Percentiles rank a stretch among this genome's conserved stretches.
phyloP scores from a whole-genome alignment of 768 basidiomycete genomes.

The Phaeolepiota aurea region DNA sequence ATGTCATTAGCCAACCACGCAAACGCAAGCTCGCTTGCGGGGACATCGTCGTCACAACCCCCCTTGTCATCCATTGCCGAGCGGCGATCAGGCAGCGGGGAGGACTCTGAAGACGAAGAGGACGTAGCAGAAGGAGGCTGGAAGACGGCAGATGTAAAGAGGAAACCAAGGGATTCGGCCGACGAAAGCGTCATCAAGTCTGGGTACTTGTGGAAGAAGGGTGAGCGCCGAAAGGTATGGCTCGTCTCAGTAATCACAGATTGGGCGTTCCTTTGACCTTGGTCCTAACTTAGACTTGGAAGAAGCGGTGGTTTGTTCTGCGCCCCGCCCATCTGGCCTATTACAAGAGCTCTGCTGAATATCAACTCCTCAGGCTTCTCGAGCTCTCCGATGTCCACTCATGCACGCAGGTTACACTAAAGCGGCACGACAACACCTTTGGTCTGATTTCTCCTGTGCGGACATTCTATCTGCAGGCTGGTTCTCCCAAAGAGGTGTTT shows the following conservation, averaged over 20 bases:
- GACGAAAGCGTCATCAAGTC: slow-evolving; percentile 77
- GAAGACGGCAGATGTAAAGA: slow-evolving; percentile 41
- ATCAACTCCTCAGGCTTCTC: slow-evolving; percentile 82
- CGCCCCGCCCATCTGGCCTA: slow-evolving; percentile 89
- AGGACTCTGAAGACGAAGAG: slow-evolving; percentile 73
- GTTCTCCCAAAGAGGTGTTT: slow-evolving; percentile 59
- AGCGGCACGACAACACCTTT: slow-evolving; percentile 84
- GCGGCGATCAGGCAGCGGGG: slow-evolving; percentile 58
- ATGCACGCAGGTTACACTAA: slow-evolving; percentile 79
- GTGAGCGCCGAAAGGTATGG: slow-evolving; percentile 88
- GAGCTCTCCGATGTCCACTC: slow-evolving; percentile 86
- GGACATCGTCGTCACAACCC: slow-evolving; percentile 30
- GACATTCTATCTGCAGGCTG: slow-evolving; percentile 88
- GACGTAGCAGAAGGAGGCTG: slow-evolving; percentile 61
- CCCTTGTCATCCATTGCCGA: slow-evolving; percentile 76
- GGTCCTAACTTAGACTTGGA: slow-evolving; percentile 70
- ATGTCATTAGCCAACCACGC: slow-evolving; percentile 28
- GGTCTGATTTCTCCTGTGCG: slow-evolving; percentile 85
- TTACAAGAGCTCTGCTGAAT: slow-evolving; percentile 94
- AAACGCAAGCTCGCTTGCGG: slow-evolving; percentile 17
- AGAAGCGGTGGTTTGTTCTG: slow-evolving; percentile 97
- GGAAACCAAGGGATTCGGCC: slow-evolving; percentile 35
- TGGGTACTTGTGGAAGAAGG: slow-evolving; percentile 97
- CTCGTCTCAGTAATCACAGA: background rate
- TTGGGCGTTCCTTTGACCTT: slow-evolving; percentile 4